phyloP scores from a whole-genome alignment of 495 filamentous ascomycete species.

The Polyplosphaeria fusca region DNA sequence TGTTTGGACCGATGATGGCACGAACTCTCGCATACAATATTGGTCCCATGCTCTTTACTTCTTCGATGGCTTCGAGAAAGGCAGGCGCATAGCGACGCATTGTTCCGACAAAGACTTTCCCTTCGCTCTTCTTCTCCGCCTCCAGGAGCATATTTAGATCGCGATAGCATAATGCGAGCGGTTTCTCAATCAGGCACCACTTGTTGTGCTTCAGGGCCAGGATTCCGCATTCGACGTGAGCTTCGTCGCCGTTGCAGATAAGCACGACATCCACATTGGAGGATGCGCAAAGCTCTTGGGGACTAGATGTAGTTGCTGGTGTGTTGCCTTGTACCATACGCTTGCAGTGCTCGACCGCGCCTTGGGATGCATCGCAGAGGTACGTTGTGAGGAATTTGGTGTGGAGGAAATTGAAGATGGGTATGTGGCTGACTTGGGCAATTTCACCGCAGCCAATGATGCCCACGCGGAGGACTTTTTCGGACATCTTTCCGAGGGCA shows the following conservation, averaged over 20 bases:
- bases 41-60: neutral
- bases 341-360: neutral
- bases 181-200: neutral
- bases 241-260: neutral
- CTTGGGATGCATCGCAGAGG: neutral
- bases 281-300: neutral
- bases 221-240: neutral
- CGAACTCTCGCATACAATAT: neutral
- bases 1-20: neutral
- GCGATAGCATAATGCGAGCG: neutral
- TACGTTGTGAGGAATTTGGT: constrained; percentile 1
- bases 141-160: neutral
- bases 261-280: neutral
- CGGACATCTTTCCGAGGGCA: neutral
- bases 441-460: constrained; percentile 7
- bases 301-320: neutral
- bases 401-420: constrained; percentile 4
- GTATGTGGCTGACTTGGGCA: constrained; percentile 3
- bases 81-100: neutral
- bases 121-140: neutral
- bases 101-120: neutral
- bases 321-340: neutral
- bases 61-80: neutral
- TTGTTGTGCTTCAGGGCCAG: neutral
- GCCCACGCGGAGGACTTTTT: constrained; percentile 3